Base-by-base conservation (phyloP, 257 asterid species). In the Plantago elongata region DNA sequence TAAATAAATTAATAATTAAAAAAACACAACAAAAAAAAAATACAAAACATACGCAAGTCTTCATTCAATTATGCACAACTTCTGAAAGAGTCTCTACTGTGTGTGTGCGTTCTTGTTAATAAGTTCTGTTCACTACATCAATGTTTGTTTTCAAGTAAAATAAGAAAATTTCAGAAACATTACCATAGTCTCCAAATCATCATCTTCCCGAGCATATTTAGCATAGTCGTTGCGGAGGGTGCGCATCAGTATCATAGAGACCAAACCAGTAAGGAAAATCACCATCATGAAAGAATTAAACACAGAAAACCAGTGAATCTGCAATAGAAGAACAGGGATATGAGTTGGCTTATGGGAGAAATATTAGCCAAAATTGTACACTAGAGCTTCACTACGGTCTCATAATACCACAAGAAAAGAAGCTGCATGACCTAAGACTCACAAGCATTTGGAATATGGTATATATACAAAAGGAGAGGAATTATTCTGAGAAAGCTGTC, bases 291-390 rank as follows among this genome's bases (percentile, higher is more conserved):
- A 84, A 15, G 95, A 82, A 78, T 87, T 84, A 62, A 84, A 82
- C 70, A 87, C 82, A 13, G 90, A 87, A 72, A 84, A 87, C 94
- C 95, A 84, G 81, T 87, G 95, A 57, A 83, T 81, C 95, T 87
- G 94, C 79, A 71, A 47, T 70, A 72, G 27, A 43, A 73, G 37
- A 50, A 76, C 43, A 7, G 16, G 42, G 67, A 44, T 3, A 58
- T 71, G 60, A 68, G 61, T 6, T 42, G 27, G 15, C 15, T 30
- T 13, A 18, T 34, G 63, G 69, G 42, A 62, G 57, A 65, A 51
- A 17, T 42, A 40, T n/a, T 44, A 61, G 14, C n/a, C n/a, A n/a
- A n/a, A n/a, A n/a, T n/a, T n/a, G n/a, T n/a, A n/a, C n/a, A n/a
- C n/a, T n/a, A n/a, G 15, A 9, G 11, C 27, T 27, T 27, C 45